phyloP scores from a whole-genome alignment of 2,329 filamentous ascomycete genomes.

The Grosmannia huntii region DNA sequence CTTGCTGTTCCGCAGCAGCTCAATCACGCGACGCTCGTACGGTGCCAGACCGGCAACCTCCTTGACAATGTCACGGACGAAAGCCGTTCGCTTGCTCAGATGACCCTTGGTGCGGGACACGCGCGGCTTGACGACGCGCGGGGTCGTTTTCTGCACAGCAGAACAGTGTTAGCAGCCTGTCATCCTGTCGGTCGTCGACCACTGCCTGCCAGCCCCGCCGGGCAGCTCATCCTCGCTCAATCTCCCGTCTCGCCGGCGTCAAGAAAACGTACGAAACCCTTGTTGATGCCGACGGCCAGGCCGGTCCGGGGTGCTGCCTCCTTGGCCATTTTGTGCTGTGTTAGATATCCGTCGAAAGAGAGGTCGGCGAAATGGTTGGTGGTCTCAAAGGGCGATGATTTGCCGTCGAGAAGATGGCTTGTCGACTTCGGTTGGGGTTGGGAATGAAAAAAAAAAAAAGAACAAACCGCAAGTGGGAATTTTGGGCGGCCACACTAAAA shows the following conservation, averaged over 20 bases:
- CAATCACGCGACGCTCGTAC: constrained; percentile 97
- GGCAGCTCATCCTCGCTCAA: background rate
- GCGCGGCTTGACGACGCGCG: constrained; percentile 64
- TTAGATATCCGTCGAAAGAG: constrained; percentile 15
- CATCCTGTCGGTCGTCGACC: background rate
- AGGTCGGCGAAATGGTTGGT: background rate
- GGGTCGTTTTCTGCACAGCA: constrained; percentile 60
- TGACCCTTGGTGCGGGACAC: constrained; percentile 86
- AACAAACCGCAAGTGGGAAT: background rate
- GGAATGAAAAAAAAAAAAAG: constrained; percentile 5
- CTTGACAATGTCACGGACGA: constrained; percentile 95
- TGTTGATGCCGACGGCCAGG: constrained; percentile 50
- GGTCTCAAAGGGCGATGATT: background rate
- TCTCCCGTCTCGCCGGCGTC: background rate
- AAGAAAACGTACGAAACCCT: constrained; percentile 17
- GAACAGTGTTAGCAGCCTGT: constrained; percentile 26
- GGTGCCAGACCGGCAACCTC: constrained; percentile 91
- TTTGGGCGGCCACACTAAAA: background rate
- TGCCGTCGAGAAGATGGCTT: background rate
- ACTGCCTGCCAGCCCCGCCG: background rate
- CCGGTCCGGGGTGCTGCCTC: constrained; percentile 44
- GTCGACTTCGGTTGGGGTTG: background rate
- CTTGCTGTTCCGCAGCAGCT: constrained; percentile 97
- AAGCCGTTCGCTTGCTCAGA: constrained; percentile 90
- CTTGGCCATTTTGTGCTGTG: constrained; percentile 40